Evolutionary conservation across 495 filamentous ascomycete genomes (phyloP), one percentile per base, ranked within the genome.

Genomic region (Aspergillus avenaceus): DNA sequence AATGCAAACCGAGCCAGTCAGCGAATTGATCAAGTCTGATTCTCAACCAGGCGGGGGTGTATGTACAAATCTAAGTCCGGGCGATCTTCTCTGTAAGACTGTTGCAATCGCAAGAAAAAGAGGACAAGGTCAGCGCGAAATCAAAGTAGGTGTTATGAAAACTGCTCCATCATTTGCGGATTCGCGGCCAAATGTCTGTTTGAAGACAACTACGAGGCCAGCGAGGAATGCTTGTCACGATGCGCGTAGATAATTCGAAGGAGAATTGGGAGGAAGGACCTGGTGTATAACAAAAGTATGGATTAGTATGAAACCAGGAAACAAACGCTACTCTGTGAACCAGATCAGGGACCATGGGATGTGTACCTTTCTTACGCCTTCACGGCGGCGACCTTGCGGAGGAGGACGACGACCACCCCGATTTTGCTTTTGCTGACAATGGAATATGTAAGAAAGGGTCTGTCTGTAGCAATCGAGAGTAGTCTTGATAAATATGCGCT

Each of bases 291-390:
- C 38, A 45, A 61, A 50, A 54, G 57, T 67, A n/a, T n/a, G 46
- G 56, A 64, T 71, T 66, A 71, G 60, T 13, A 41, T 23, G 36
- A 12, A 8, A 38, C n/a, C 7, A 7, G 21, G 12, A 38, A 9
- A 16, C 18, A 8, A 16, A 6, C 8, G 2, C 18, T 36, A 38
- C 14, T 7, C 34, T 6, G 7, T 21, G 34, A 21, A 5, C 13
- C 2, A 0, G 14, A 12, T 18, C 11, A 23, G 6, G 25, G 26
- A 6, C 7, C 7, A 23, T 13, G 14, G 18, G 37, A 37, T 5
- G 18, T 1, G 16, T 67, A 88, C 85, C 85, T 90, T 91, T 90
- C 84, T 90, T 63, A 87, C 77, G 70, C 86, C 87, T 73, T 90
- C 83, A 68, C 83, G 83, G 62, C 84, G 82, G 62, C 81, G 83